These are phyloP conservation scores for Termitomyces sp. DNA, from an alignment of 768 basidiomycete genomes.

Conservation along the genomic window DNA sequence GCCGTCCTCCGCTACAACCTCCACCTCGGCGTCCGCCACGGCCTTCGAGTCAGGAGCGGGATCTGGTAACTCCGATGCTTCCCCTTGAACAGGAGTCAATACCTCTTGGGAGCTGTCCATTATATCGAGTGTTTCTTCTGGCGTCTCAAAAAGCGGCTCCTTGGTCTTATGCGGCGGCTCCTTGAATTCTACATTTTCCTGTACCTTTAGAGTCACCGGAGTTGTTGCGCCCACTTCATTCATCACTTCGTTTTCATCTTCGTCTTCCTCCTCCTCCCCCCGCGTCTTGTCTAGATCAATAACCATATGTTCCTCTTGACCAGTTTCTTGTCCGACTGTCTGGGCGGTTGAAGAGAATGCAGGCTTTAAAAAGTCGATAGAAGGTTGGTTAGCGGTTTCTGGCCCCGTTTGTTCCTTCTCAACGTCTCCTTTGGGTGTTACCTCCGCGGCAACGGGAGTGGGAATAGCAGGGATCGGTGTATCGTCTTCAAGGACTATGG, in stretches of 20 bases:
- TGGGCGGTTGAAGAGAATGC: background rate
- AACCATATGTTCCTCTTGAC: slow-evolving; percentile 1
- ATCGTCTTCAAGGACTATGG: background rate
- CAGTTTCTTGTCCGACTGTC: slow-evolving; percentile 1
- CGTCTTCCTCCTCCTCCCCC: slow-evolving; percentile 21
- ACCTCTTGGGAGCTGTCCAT: background rate
- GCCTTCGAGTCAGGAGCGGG: background rate
- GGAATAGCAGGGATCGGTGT: background rate
- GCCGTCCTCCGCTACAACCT: slow-evolving; percentile 16
- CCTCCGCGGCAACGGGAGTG: background rate
- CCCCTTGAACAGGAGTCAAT: slow-evolving; percentile 1
- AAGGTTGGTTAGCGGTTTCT: background rate
- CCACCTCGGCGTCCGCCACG: slow-evolving; percentile 12
- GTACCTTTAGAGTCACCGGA: slow-evolving; percentile 1
- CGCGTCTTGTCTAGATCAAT: slow-evolving; percentile 5
- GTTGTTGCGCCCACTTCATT: slow-evolving; percentile 7
- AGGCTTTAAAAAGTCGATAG: background rate
- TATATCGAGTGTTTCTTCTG: background rate
- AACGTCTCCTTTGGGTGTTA: background rate
- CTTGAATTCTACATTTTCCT: background rate
- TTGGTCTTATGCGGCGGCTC: background rate
- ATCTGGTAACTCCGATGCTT: background rate
- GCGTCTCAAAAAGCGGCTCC: background rate
- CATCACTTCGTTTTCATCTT: slow-evolving; percentile 11
- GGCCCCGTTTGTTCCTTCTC: background rate